phyloP scores from a whole-genome alignment of 148 eudicot genomes.

The Vaccinium macrocarpon region DNA sequence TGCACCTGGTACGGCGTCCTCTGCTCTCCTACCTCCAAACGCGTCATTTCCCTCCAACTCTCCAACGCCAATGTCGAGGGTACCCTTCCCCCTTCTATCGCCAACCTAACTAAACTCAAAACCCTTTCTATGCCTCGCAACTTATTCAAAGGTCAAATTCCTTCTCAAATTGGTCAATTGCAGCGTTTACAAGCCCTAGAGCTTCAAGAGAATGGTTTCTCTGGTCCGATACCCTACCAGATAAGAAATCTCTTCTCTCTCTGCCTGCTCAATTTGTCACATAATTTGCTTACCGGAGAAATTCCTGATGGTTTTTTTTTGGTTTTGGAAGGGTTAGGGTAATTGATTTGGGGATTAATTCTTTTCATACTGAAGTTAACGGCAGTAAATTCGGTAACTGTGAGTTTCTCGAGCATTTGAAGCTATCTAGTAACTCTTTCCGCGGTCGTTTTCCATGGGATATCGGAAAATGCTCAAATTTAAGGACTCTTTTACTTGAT shows the following conservation, averaged over 20 bases:
- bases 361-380: conserved; percentile 22
- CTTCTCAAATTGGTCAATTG: conserved; percentile 29
- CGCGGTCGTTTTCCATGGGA: conserved; percentile 28
- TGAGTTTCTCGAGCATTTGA: conserved; percentile 34
- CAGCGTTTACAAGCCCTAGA: conserved; percentile 35
- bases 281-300: conserved; percentile 33
- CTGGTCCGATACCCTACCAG: conserved; percentile 31
- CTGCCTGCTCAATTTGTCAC: conserved; percentile 42
- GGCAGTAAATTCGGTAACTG: conserved; percentile 23
- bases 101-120: conserved; percentile 36
- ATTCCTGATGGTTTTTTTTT: conserved; percentile 30
- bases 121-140: conserved; percentile 35
- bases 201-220: conserved; percentile 44
- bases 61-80: conserved; percentile 25
- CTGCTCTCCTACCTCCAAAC: conserved; percentile 19
- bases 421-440: conserved; percentile 44
- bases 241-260: conserved; percentile 26
- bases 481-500: conserved; percentile 53
- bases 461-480: conserved; percentile 37
- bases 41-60: conserved; percentile 35
- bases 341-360: conserved; percentile 48
- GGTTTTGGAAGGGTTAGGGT: conserved; percentile 28
- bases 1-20: conserved; percentile 34
- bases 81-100: conserved; percentile 34
- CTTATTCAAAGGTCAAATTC: conserved; percentile 43